Evolutionary conservation across 306 rosid genomes (phyloP).

Genomic region (Cicer arietinum): DNA sequence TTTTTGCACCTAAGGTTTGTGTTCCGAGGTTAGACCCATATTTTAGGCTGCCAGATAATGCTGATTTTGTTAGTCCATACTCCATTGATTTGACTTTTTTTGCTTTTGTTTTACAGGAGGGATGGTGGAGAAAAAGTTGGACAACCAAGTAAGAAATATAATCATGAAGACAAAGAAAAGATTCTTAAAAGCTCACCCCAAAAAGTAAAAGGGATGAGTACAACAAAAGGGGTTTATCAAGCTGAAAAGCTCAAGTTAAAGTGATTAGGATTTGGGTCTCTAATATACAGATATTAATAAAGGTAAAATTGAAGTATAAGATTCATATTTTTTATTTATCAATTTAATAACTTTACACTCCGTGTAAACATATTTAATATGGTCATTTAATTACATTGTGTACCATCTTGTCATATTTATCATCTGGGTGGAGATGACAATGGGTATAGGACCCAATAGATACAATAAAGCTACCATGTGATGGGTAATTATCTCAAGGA

Average conservation of each 20-base stretch:
- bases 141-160: slow-evolving; percentile 37
- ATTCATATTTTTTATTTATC: neutral
- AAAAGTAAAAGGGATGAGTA: slow-evolving; percentile 39
- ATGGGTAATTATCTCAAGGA: neutral
- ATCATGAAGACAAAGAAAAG: slow-evolving; percentile 44
- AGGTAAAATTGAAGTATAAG: neutral
- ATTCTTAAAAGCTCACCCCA: slow-evolving; percentile 30
- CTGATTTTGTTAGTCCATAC: slow-evolving; percentile 32
- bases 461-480: neutral
- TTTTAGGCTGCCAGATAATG: slow-evolving; percentile 14
- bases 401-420: neutral
- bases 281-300: neutral
- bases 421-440: neutral
- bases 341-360: neutral
- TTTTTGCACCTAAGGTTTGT: slow-evolving; percentile 57
- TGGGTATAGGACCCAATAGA: neutral
- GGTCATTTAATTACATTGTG: neutral
- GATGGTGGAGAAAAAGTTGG: slow-evolving; percentile 45
- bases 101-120: slow-evolving; percentile 38
- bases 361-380: neutral
- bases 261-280: slow-evolving; percentile 35
- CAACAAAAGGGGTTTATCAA: slow-evolving; percentile 49
- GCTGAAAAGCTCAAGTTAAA: slow-evolving; percentile 52
- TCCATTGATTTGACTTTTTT: slow-evolving; percentile 22
- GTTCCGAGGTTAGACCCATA: slow-evolving; percentile 17